Evolutionary conservation across 2,329 filamentous ascomycete species (phyloP), one percentile per base, ranked within the genome.

Genomic region (Pestalotiopsis sp.): DNA sequence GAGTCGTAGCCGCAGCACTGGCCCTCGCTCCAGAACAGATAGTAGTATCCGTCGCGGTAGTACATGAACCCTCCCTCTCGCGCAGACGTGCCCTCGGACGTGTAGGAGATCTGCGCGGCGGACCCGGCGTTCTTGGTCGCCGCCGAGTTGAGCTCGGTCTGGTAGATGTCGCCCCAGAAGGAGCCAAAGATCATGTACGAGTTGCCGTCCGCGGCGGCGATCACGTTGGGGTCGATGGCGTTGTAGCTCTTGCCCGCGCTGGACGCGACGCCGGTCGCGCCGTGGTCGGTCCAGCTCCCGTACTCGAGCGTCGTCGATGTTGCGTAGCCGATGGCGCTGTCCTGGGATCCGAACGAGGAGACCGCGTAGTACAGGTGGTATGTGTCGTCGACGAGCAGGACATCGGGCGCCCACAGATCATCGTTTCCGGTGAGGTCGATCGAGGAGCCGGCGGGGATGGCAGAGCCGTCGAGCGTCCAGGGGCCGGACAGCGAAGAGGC

Each of bases 281-380:
- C 90, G 17, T 81, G 83, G 74, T 92, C 89, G 2, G 84, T 88
- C 89, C 89, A 92, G 17, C 80, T 82, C 45, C 87, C 88, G 13
- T 82, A 79, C 27, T 87, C 84, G 76, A 87, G 77, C 1, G 81
- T 84, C 0, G 78, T 72, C 1, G 81, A 83, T 2, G 80, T 83
- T 2, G 83, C 84, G 11, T 84, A 79, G 20, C 91, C 90, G 70
- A 92, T 91, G 39, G 87, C 87, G 0, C 86, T 90, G 76, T 83
- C 79, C 71, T 91, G 88, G 0, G 82, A 84, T 0, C 90, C 90
- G 71, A 90, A 91, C 0, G 85, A 81, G 41, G 85, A 89, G 20
- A 91, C 88, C 1, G 87, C 82, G 78, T 92, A 91, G 83, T 90
- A 92, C 17, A 93, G 83, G 73, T 89, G 85, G 79, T 90, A 91